phyloP scores from a whole-genome alignment of 306 rosid genomes.

The Dalbergia cochinchinensis region DNA sequence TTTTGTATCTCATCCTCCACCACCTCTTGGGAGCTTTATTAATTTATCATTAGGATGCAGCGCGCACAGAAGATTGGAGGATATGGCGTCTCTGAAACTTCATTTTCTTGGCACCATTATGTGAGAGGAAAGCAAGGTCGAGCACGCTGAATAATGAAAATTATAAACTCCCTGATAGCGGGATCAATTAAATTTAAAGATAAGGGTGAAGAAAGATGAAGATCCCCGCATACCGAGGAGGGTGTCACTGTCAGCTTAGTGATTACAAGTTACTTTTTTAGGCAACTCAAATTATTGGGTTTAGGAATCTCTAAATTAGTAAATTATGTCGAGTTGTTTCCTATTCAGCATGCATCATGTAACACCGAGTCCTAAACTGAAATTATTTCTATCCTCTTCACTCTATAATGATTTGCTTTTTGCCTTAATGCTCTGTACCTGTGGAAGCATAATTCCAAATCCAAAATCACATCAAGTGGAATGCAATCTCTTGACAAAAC shows the following conservation, averaged over 20 bases:
- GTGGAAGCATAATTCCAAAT: not conserved
- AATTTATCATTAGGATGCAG: slow-evolving; percentile 3
- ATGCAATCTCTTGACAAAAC: not conserved
- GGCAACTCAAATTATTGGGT: not conserved
- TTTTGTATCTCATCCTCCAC: slow-evolving; percentile 1
- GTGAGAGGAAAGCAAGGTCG: slow-evolving; percentile 1
- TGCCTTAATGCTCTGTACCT: not conserved
- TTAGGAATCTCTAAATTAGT: not conserved
- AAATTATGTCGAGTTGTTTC: slow-evolving; percentile 38
- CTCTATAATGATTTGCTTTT: not conserved
- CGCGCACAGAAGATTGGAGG: slow-evolving; percentile 26
- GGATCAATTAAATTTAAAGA: not conserved
- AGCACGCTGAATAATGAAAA: slow-evolving; percentile 26
- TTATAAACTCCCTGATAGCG: not conserved
- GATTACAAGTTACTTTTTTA: no score
- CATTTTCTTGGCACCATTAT: slow-evolving; percentile 11
- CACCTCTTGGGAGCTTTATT: not conserved
- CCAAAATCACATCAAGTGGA: not conserved
- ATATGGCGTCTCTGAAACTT: slow-evolving; percentile 38
- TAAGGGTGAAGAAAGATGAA: slow-evolving; percentile 24
- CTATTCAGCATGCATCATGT: slow-evolving; percentile 50
- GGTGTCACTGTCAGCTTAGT: not conserved
- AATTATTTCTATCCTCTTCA: not conserved
- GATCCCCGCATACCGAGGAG: slow-evolving; percentile 25
- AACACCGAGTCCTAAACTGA: not conserved